These are phyloP conservation scores for Suillus tomentosus DNA, from an alignment of 768 basidiomycete genomes.

Conservation along the genomic window DNA sequence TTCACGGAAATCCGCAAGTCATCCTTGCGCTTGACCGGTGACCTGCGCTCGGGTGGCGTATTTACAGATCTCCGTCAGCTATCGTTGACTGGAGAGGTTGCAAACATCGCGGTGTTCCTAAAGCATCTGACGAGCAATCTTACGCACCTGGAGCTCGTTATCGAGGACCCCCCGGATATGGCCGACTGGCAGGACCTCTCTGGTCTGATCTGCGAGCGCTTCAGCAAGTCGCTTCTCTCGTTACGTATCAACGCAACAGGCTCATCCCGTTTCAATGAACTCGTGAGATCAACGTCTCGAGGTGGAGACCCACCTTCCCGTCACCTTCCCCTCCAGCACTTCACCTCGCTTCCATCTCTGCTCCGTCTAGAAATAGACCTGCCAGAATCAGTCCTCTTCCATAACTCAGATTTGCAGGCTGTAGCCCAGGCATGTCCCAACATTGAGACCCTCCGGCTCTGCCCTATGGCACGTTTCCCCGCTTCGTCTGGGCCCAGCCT, in stretches of 20 bases:
- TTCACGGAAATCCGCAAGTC: slow-evolving; percentile 77
- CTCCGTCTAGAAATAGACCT: slow-evolving; percentile 75
- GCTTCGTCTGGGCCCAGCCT: slow-evolving; percentile 53
- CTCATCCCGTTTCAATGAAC: slow-evolving; percentile 76
- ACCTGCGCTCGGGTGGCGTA: slow-evolving; percentile 54
- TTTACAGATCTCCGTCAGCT: slow-evolving; percentile 62
- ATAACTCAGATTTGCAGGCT: slow-evolving; percentile 57
- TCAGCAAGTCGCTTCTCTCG: slow-evolving; percentile 58
- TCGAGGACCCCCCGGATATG: slow-evolving; percentile 77
- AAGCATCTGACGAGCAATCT: slow-evolving; percentile 68
- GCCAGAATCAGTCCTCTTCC: slow-evolving; percentile 72
- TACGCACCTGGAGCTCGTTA: slow-evolving; percentile 68
- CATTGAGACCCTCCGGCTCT: slow-evolving; percentile 68
- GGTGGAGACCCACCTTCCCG: slow-evolving; percentile 59
- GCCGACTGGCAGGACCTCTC: slow-evolving; percentile 78
- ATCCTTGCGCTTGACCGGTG: slow-evolving; percentile 61
- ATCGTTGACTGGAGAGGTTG: slow-evolving; percentile 68
- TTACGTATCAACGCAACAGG: slow-evolving; percentile 66
- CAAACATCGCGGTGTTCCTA: slow-evolving; percentile 71
- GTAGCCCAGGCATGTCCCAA: slow-evolving; percentile 65
- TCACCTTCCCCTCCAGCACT: slow-evolving; percentile 61
- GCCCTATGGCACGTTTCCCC: slow-evolving; percentile 69
- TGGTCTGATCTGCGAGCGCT: slow-evolving; percentile 60
- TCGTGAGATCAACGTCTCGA: slow-evolving; percentile 74
- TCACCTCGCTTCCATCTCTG: slow-evolving; percentile 56